A percentile compares a stretch with the other conserved stretches of the same genome.
These are phyloP conservation scores for Fusarium mundagurra DNA, from an alignment of 2,329 filamentous ascomycete species.

Conservation along the genomic window DNA sequence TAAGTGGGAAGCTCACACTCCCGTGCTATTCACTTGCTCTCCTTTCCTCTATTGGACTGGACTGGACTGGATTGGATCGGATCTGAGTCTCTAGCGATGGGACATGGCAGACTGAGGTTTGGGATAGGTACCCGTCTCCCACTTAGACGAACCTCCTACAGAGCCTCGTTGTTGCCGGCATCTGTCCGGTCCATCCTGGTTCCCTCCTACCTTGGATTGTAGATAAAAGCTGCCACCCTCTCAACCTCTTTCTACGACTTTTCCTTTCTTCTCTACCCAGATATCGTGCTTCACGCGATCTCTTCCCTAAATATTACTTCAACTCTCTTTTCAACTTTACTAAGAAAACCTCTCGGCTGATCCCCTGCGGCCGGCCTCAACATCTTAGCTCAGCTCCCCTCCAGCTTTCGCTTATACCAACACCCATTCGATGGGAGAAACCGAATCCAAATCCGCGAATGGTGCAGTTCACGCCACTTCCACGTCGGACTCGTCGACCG, in stretches of 20 bases:
- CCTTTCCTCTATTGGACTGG: neutral
- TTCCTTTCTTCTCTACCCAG: slow-evolving; percentile 30
- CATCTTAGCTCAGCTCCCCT: neutral
- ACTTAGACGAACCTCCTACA: neutral
- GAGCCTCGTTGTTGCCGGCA: slow-evolving; percentile 19
- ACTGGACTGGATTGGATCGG: neutral
- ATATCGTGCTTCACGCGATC: slow-evolving; percentile 35
- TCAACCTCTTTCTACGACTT: slow-evolving; percentile 7
- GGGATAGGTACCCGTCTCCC: slow-evolving; percentile 26
- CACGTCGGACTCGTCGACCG: slow-evolving; percentile 51
- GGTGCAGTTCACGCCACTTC: slow-evolving; percentile 53
- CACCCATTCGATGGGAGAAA: slow-evolving; percentile 56
- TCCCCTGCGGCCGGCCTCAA: slow-evolving; percentile 6
- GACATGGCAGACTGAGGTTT: neutral
- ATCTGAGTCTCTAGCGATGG: neutral
- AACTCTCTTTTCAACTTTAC: slow-evolving; percentile 1
- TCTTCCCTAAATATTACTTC: slow-evolving; percentile 14
- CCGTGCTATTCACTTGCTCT: slow-evolving; percentile 13
- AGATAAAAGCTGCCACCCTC: slow-evolving; percentile 38
- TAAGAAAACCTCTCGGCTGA: slow-evolving; percentile 16
- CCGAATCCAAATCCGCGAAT: slow-evolving; percentile 51
- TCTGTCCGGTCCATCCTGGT: slow-evolving; percentile 20
- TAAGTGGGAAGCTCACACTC: slow-evolving; percentile 18
- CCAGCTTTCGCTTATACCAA: slow-evolving; percentile 40
- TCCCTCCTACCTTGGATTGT: slow-evolving; percentile 6